Evolutionary conservation across 805 yeast species (phyloP).

Genomic region (Schwanniomyces sp.): DNA sequence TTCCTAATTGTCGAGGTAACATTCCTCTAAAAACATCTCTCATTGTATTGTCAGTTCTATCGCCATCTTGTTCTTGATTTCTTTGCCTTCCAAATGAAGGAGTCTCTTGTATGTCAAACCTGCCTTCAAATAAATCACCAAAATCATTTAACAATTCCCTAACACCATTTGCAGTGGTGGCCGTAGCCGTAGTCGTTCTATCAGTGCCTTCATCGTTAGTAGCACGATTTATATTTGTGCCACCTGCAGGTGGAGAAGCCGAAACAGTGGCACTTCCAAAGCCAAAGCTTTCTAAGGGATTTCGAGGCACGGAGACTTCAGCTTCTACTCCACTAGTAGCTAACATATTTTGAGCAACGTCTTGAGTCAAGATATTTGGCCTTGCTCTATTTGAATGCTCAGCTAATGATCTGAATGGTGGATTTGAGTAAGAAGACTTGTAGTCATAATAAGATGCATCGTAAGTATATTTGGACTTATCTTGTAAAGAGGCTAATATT

Average conservation of each 20-base stretch:
- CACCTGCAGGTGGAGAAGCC: background rate
- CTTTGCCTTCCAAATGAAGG: background rate
- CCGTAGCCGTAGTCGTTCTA: background rate
- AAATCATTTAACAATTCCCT: constrained; percentile 21
- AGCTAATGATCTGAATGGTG: constrained; percentile 23
- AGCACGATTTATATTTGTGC: background rate
- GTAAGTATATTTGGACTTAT: constrained; percentile 19
- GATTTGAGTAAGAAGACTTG: constrained; percentile 19
- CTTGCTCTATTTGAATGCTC: constrained; percentile 28
- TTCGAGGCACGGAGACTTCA: constrained; percentile 7
- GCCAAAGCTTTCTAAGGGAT: constrained; percentile 10
- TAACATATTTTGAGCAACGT: constrained; percentile 34
- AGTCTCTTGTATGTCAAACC: constrained; percentile 5
- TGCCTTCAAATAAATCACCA: constrained; percentile 21
- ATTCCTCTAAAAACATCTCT: constrained; percentile 14
- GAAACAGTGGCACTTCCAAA: background rate
- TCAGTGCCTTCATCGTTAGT: constrained; percentile 1
- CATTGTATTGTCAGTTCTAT: constrained; percentile 3
- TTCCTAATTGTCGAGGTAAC: constrained; percentile 12
- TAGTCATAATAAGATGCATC: constrained; percentile 29
- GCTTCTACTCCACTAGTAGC: constrained; percentile 28
- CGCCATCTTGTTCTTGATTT: background rate
- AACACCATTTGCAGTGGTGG: constrained; percentile 6
- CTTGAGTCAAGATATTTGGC: constrained; percentile 38
- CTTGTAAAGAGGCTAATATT: constrained; percentile 21